Percentiles rank a stretch among this genome's conserved stretches.
phyloP scores from a whole-genome alignment of 225 moss, liverwort and hornwort species.

The Polytrichum commune region DNA sequence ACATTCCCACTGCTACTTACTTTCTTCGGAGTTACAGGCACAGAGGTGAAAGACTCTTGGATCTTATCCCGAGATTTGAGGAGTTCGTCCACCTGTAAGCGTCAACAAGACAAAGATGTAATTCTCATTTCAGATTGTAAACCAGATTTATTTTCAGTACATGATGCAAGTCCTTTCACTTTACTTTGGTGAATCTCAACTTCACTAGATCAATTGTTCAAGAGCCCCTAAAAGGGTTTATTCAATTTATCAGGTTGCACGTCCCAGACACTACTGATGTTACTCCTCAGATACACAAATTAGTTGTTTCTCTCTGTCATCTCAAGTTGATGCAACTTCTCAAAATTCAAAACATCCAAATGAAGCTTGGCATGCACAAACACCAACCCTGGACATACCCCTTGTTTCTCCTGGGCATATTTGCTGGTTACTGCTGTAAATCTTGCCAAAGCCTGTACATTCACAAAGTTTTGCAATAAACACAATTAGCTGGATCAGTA shows the following conservation, averaged over 20 bases:
- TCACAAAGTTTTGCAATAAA: not conserved
- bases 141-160: no score
- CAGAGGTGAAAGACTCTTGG: conserved; percentile 80
- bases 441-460: conserved; percentile 69
- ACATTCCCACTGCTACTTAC: conserved; percentile 58
- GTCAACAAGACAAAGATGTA: not conserved
- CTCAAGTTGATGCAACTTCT: not conserved
- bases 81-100: conserved; percentile 81
- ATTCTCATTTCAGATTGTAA: no score
- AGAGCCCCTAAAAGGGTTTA: not conserved
- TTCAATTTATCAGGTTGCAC: not conserved
- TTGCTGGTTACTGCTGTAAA: conserved; percentile 83
- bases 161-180: no score
- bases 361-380: conserved; percentile 1
- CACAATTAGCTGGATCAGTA: not conserved
- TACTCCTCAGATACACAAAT: not conserved
- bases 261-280: not conserved
- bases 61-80: conserved; percentile 78
- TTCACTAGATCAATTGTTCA: not conserved
- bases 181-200: no score
- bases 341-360: not conserved
- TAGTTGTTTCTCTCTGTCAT: not conserved
- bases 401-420: conserved; percentile 80
- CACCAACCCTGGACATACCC: conserved; percentile 39
- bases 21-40: conserved; percentile 48